Conservation (phyloP, 2,329 filamentous ascomycete species). For the Pseudocercospora cruenta region DNA sequence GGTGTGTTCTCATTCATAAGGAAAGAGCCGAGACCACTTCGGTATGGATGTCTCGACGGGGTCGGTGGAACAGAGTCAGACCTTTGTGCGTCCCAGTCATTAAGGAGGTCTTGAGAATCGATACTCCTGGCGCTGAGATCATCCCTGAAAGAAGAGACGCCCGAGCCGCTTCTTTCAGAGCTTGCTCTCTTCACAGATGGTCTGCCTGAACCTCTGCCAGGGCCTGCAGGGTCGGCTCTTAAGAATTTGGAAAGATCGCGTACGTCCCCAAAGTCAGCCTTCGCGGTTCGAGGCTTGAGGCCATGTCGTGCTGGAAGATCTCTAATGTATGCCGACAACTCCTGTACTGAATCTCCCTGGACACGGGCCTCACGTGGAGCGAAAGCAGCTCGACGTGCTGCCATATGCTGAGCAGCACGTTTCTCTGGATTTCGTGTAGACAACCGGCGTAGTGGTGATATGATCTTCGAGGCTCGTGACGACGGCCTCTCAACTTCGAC, state of each 20-base stretch:
- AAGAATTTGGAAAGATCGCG: slow-evolving; percentile 11
- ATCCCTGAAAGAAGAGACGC: slow-evolving; percentile 2
- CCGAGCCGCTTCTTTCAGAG: background rate
- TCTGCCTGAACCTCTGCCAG: background rate
- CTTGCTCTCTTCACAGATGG: background rate
- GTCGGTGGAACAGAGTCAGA: slow-evolving; percentile 10
- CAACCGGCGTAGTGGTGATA: background rate
- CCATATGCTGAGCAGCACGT: background rate
- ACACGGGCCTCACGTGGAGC: slow-evolving; percentile 24
- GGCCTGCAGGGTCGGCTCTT: slow-evolving; percentile 3
- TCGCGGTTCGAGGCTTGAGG: slow-evolving; percentile 14
- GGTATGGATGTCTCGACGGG: slow-evolving; percentile 16
- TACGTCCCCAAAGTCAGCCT: slow-evolving; percentile 17
- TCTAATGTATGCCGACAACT: slow-evolving; percentile 23
- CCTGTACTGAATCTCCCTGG: slow-evolving; percentile 17
- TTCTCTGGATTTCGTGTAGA: background rate
- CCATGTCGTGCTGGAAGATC: slow-evolving; percentile 18
- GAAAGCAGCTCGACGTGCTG: background rate
- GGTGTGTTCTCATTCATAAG: slow-evolving; percentile 3
- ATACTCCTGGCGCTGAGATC: slow-evolving; percentile 13
- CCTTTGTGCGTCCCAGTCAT: slow-evolving; percentile 1
- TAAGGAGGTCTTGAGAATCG: slow-evolving; percentile 12
- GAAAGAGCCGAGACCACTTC: slow-evolving; percentile 15
- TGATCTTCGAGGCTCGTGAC: background rate
- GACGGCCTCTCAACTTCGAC: background rate